phyloP scores from a whole-genome alignment of 192 early-diverging fungal genomes.

The Mortierella antarctica region DNA sequence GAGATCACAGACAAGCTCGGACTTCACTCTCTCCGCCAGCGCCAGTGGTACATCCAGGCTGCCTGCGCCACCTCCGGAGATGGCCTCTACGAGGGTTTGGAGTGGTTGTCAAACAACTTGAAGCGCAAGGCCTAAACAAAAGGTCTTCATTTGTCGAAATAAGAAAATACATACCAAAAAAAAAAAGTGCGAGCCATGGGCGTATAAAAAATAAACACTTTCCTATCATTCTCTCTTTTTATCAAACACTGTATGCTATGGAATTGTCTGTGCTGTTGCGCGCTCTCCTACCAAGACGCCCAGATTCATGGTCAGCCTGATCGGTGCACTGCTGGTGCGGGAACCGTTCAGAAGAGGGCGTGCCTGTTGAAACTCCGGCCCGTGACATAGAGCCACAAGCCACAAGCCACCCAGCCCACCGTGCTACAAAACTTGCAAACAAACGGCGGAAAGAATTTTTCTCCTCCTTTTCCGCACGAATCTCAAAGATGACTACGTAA shows the following conservation, averaged over 20 bases:
- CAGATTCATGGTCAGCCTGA: too few relatives aligned
- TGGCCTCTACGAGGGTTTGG: conserved; percentile 96
- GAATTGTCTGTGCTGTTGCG: background rate
- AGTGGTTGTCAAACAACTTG: conserved; percentile 86
- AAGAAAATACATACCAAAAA: conserved; percentile 19
- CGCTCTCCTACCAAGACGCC: background rate
- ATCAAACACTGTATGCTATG: background rate
- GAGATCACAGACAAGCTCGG: conserved; percentile 96
- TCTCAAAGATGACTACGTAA: conserved; percentile 58
- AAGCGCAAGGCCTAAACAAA: conserved; percentile 57
- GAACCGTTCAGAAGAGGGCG: too few relatives aligned
- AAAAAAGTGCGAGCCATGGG: conserved; percentile 12
- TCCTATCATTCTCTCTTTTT: background rate
- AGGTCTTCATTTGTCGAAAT: background rate
- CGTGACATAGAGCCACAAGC: background rate
- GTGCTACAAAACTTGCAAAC: conserved; percentile 18
- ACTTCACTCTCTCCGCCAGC: conserved; percentile 80
- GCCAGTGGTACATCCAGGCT: conserved; percentile 94
- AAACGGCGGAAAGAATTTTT: conserved; percentile 44
- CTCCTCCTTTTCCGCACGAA: conserved; percentile 52
- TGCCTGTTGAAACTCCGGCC: too few relatives aligned
- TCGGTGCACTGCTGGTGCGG: too few relatives aligned
- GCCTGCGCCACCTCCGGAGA: conserved; percentile 94
- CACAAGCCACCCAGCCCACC: conserved; percentile 13
- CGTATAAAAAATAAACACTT: background rate